Evolutionary conservation across 257 asterid genomes (phyloP).

Genomic region (Cordia subcordata): DNA sequence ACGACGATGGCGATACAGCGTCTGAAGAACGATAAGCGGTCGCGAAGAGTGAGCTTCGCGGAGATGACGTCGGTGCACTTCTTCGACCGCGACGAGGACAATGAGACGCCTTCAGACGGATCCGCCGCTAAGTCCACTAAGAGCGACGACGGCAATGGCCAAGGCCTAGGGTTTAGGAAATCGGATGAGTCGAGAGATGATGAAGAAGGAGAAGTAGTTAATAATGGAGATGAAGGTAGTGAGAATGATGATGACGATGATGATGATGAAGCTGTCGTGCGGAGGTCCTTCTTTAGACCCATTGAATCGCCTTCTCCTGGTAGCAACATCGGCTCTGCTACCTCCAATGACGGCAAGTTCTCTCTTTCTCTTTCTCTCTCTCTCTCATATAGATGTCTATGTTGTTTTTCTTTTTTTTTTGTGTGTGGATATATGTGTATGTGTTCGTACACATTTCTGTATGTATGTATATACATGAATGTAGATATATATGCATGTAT

Average conservation of each 20-base stretch:
- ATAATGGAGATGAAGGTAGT: conserved; percentile 21
- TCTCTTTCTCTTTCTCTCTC: background rate
- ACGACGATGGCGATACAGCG: conserved; percentile 35
- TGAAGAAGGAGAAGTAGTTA: conserved; percentile 26
- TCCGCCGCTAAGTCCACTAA: conserved; percentile 23
- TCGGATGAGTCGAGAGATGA: conserved; percentile 28
- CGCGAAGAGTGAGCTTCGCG: conserved; percentile 96
- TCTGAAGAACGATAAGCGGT: conserved; percentile 39
- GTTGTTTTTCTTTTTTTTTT: conserved; percentile 1
- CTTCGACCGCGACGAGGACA: conserved; percentile 85
- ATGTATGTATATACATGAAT: no score
- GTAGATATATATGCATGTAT: background rate
- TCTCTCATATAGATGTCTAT: conserved; percentile 2
- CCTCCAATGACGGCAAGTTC: conserved; percentile 79
- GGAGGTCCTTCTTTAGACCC: conserved; percentile 54
- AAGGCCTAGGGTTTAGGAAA: conserved; percentile 27
- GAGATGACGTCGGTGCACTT: conserved; percentile 83
- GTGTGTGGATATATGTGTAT: background rate
- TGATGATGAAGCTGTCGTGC: conserved; percentile 53
- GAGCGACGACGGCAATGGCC: conserved; percentile 14
- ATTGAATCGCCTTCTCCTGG: conserved; percentile 83
- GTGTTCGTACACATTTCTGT: no score
- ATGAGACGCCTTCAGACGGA: conserved; percentile 41
- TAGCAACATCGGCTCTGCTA: conserved; percentile 78
- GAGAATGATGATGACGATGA: conserved; percentile 26